A percentile compares a stretch with the other conserved stretches of the same genome.
Conservation (phyloP, 2,329 filamentous ascomycete species). For the Exophiala sp. region DNA sequence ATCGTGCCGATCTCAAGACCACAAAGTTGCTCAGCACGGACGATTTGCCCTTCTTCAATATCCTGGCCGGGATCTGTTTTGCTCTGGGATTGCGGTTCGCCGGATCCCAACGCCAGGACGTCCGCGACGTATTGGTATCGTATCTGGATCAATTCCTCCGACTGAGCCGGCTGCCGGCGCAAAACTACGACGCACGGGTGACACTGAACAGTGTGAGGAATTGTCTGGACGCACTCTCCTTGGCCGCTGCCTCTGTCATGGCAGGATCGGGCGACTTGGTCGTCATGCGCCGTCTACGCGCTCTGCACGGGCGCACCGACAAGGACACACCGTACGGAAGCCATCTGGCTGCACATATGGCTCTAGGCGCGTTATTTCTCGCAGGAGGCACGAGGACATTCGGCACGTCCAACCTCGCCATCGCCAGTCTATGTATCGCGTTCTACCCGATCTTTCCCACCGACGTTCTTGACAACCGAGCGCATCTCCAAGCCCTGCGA, state of each 20-base stretch:
- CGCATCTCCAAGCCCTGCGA: constrained; percentile 90
- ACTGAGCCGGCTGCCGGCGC: constrained; percentile 59
- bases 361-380: constrained; percentile 83
- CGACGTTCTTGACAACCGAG: constrained; percentile 85
- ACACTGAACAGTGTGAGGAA: constrained; percentile 77
- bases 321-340: constrained; percentile 83
- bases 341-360: constrained; percentile 86
- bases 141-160: constrained; percentile 84
- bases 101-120: constrained; percentile 62
- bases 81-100: constrained; percentile 64
- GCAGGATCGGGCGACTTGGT: constrained; percentile 86
- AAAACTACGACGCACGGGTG: constrained; percentile 75
- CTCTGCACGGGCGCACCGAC: constrained; percentile 81
- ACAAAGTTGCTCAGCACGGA: constrained; percentile 64
- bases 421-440: constrained; percentile 77
- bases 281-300: constrained; percentile 76
- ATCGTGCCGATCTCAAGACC: constrained; percentile 54
- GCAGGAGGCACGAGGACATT: constrained; percentile 91
- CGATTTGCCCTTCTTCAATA: constrained; percentile 89
- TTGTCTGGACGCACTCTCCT: constrained; percentile 80
- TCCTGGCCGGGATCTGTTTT: constrained; percentile 77
- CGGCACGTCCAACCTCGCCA: constrained; percentile 77
- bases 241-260: constrained; percentile 85
- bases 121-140: constrained; percentile 72
- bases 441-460: constrained; percentile 93